Conservation (phyloP, 2,329 filamentous ascomycete genomes). For the Aspergillus felis region DNA sequence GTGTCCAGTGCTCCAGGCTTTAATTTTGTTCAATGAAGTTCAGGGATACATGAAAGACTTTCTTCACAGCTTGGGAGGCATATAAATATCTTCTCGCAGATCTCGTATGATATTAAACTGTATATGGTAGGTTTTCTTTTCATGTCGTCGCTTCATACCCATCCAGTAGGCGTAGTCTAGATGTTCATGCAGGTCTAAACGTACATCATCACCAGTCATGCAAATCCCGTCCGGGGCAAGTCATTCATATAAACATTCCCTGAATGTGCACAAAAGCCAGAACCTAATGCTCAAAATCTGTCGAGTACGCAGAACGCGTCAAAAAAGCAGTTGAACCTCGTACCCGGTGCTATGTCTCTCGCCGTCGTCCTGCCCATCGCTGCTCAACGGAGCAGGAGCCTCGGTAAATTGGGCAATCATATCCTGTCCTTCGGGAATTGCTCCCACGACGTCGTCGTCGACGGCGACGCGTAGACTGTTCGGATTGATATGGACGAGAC, state of each 20-base stretch:
- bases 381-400: background rate
- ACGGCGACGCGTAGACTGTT: constrained; percentile 74
- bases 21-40: too few species aligned
- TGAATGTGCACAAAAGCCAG: background rate
- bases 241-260: background rate
- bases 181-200: background rate
- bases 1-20: too few species aligned
- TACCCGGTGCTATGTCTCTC: background rate
- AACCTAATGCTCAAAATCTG: background rate
- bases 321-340: background rate
- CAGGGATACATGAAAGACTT: too few species aligned
- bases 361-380: background rate
- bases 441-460: constrained; percentile 78
- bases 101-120: background rate
- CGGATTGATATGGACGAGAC: constrained; percentile 65
- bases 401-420: constrained; percentile 52
- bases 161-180: background rate
- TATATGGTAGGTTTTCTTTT: background rate
- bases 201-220: background rate
- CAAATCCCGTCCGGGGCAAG: background rate
- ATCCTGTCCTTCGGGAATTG: constrained; percentile 80
- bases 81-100: background rate
- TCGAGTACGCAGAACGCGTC: background rate
- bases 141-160: background rate
- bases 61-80: too few species aligned